These are phyloP conservation scores for Fonsecaea monophora DNA, from an alignment of 2,329 filamentous ascomycete genomes.

Conservation along the genomic window DNA sequence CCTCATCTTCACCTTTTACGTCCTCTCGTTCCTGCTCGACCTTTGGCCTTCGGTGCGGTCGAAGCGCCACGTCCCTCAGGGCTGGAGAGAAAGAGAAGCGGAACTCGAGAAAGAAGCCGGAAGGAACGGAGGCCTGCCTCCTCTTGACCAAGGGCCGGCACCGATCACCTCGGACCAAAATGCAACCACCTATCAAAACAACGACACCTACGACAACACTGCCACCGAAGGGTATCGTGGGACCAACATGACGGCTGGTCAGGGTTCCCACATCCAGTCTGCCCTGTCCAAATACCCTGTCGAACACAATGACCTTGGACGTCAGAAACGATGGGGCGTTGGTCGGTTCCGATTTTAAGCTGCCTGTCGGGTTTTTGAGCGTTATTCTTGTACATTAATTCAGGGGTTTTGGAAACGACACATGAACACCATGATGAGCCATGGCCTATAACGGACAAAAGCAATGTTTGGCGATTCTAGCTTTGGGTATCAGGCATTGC, in stretches of 20 bases:
- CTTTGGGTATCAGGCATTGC: not conserved
- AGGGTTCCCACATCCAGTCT: constrained; percentile 11
- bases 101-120: constrained; percentile 25
- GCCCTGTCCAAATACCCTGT: constrained; percentile 12
- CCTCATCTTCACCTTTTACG: constrained; percentile 60
- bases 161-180: constrained; percentile 31
- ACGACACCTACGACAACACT: constrained; percentile 11
- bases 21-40: constrained; percentile 86
- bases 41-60: constrained; percentile 77
- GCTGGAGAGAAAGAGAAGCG: constrained; percentile 34
- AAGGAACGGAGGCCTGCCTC: constrained; percentile 1
- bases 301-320: constrained; percentile 17
- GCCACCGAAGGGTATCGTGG: constrained; percentile 26
- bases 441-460: not conserved
- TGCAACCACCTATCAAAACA: constrained; percentile 29
- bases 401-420: not conserved
- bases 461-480: not conserved
- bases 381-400: not conserved
- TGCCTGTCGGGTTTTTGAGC: not conserved
- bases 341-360: constrained; percentile 24
- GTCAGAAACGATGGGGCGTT: constrained; percentile 27
- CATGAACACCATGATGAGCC: not conserved
- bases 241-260: constrained; percentile 26
- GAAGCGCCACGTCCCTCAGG: constrained; percentile 56
- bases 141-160: constrained; percentile 12